Evolutionary conservation across 306 rosid species (phyloP).

Genomic region (Cicer pinnatifidum): DNA sequence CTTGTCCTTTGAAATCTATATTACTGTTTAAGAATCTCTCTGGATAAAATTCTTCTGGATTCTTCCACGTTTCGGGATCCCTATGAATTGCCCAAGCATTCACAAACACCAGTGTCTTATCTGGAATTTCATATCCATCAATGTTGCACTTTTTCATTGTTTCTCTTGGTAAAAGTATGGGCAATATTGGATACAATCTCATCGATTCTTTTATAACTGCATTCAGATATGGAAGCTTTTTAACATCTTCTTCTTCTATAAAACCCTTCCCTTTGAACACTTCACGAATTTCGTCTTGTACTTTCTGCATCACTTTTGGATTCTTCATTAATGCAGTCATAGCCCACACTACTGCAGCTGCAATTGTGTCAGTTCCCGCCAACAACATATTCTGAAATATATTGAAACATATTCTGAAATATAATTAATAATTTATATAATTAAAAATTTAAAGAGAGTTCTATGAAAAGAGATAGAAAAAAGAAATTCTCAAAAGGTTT

Average conservation of each 20-base stretch:
- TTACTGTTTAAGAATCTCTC: background rate
- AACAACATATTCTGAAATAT: conserved; percentile 12
- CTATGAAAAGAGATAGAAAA: too few relatives aligned
- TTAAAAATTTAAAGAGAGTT: too few relatives aligned
- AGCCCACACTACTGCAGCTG: conserved; percentile 4
- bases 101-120: background rate
- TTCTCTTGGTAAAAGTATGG: conserved; percentile 1
- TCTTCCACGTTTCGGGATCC: background rate
- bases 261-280: background rate
- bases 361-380: conserved; percentile 21
- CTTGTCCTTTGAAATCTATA: conserved; percentile 15
- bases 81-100: conserved; percentile 29
- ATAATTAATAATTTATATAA: too few relatives aligned
- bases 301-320: conserved; percentile 27
- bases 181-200: background rate
- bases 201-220: conserved; percentile 25
- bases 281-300: conserved; percentile 1
- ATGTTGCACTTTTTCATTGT: conserved; percentile 5
- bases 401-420: background rate
- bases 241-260: conserved; percentile 25
- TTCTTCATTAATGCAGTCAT: conserved; percentile 20
- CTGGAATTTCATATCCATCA: conserved; percentile 2
- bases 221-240: conserved; percentile 27
- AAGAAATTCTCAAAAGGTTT: too few relatives aligned
- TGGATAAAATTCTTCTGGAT: conserved; percentile 33